Percentiles rank a stretch among this genome's conserved stretches.
phyloP scores from a whole-genome alignment of 1,139 yeast species.

The Ogataea hybrid region DNA sequence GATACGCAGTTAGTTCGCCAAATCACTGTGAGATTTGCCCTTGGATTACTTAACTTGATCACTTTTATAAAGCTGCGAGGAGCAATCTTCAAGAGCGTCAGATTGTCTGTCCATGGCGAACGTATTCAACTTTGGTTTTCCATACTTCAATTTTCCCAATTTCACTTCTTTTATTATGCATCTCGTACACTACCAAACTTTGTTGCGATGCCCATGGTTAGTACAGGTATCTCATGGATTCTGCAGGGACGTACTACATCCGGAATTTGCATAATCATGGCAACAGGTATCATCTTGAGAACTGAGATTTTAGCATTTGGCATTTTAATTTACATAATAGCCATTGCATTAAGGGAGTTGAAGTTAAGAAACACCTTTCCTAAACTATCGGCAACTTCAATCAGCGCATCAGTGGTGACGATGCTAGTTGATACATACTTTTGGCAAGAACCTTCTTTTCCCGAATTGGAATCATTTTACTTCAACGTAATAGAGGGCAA shows the following conservation, averaged over 20 bases:
- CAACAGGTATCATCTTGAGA: slow-evolving; percentile 68
- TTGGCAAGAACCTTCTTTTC: slow-evolving; percentile 58
- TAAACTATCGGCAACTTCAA: slow-evolving; percentile 50
- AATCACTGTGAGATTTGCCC: slow-evolving; percentile 45
- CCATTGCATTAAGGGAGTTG: slow-evolving; percentile 44
- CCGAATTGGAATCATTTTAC: slow-evolving; percentile 70
- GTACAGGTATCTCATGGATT: slow-evolving; percentile 50
- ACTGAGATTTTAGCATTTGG: slow-evolving; percentile 68
- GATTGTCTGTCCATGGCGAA: not conserved
- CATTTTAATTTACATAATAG: slow-evolving; percentile 43
- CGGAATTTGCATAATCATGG: slow-evolving; percentile 59
- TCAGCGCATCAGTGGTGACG: slow-evolving; percentile 51
- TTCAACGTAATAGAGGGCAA: slow-evolving; percentile 76
- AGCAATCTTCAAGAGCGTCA: no score
- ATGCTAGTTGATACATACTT: slow-evolving; percentile 67
- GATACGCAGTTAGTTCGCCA: slow-evolving; percentile 34
- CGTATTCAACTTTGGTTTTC: slow-evolving; percentile 56
- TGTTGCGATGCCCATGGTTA: slow-evolving; percentile 74
- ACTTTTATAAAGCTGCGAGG: no score
- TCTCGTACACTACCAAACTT: slow-evolving; percentile 87
- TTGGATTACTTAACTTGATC: slow-evolving; percentile 48
- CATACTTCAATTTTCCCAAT: slow-evolving; percentile 60
- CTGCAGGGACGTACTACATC: slow-evolving; percentile 44
- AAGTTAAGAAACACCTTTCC: slow-evolving; percentile 37
- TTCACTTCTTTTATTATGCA: slow-evolving; percentile 75